phyloP scores from a whole-genome alignment of 1,284 basidiomycete genomes.

The Malassezia psittaci region DNA sequence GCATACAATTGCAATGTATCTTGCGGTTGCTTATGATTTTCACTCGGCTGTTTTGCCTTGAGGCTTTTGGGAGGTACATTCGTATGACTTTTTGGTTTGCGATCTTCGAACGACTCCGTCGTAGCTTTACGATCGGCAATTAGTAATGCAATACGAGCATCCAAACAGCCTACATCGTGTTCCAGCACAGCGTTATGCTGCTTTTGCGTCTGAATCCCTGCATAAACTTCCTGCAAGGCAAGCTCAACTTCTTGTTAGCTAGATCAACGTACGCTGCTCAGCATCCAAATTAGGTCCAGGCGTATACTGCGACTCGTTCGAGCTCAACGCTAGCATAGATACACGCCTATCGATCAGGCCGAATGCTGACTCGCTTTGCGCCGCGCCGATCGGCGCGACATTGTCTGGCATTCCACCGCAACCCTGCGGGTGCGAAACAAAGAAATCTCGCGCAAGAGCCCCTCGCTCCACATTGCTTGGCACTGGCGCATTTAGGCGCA shows the following conservation, averaged over 20 bases:
- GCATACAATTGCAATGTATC: constrained; percentile 57
- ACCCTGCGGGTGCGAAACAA: too few relatives aligned
- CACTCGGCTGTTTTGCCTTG: too few relatives aligned
- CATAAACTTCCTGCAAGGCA: constrained; percentile 75
- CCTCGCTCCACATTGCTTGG: too few relatives aligned
- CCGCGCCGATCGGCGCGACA: too few relatives aligned
- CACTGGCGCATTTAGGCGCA: too few relatives aligned
- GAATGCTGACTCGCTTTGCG: too few relatives aligned
- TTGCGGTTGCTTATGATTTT: constrained; percentile 8
- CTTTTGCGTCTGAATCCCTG: constrained; percentile 92
- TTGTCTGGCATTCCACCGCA: too few relatives aligned
- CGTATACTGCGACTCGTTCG: background rate
- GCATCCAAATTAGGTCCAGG: background rate
- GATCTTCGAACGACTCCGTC: constrained; percentile 56
- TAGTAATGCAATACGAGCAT: constrained; percentile 89
- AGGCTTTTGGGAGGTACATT: too few relatives aligned
- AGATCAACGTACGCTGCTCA: background rate
- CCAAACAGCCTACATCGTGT: constrained; percentile 93
- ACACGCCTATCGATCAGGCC: too few relatives aligned
- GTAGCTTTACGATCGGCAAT: constrained; percentile 97
- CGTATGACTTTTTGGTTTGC: too few relatives aligned
- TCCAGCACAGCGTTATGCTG: constrained; percentile 99
- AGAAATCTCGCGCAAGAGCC: too few relatives aligned
- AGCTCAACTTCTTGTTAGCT: constrained; percentile 10
- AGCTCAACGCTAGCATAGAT: too few relatives aligned